A percentile compares a stretch with the other conserved stretches of the same genome.
Evolutionary conservation across 257 asterid species (phyloP).

Genomic region (Capsicum rhomboideum): DNA sequence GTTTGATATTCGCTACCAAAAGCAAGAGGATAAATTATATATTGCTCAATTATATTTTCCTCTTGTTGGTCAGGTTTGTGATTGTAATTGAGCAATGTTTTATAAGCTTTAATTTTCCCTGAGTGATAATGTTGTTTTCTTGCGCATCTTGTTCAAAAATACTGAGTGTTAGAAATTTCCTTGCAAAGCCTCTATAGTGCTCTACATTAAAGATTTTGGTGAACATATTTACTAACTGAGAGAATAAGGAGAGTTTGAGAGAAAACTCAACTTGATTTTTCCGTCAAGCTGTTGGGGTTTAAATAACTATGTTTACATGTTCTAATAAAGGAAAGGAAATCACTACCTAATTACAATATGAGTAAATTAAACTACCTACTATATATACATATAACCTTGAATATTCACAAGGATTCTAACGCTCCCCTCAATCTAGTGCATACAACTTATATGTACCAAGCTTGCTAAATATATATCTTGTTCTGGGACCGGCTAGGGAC

Average conservation of each 20-base stretch:
- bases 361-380: neutral
- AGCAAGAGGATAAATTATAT: conserved; percentile 94
- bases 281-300: neutral
- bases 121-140: neutral
- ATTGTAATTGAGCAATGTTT: neutral
- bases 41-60: conserved; percentile 97
- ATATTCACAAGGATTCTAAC: neutral
- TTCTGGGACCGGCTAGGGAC: neutral
- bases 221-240: neutral
- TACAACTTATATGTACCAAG: neutral
- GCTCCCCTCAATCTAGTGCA: neutral
- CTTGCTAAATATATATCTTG: neutral
- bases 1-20: conserved; percentile 92
- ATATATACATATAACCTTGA: neutral
- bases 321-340: neutral
- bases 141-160: neutral
- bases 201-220: neutral
- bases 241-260: neutral
- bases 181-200: neutral
- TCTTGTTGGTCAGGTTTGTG: conserved; percentile 84
- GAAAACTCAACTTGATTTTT: neutral
- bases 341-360: neutral
- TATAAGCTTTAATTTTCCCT: neutral
- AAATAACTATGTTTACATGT: neutral
- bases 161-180: neutral